These are phyloP conservation scores for Catunica adiposa DNA, from an alignment of 2,329 filamentous ascomycete species.

Conservation along the genomic window DNA sequence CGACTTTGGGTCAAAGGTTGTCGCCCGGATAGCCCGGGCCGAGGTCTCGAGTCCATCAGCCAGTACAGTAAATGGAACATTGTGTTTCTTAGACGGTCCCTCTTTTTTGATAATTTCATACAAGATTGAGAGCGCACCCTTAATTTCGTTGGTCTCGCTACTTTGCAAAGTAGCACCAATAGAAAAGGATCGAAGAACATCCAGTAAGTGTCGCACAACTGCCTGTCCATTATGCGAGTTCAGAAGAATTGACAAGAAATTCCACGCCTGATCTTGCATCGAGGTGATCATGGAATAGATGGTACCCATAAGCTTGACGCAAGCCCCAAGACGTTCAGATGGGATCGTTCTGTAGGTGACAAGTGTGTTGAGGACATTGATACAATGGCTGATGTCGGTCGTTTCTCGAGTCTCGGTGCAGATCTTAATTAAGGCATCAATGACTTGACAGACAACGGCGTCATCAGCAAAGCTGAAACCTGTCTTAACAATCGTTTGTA, in stretches of 20 bases:
- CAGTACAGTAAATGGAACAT: constrained; percentile 41
- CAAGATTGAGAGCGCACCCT: constrained; percentile 46
- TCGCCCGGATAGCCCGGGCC: constrained; percentile 10
- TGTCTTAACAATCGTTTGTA: constrained; percentile 57
- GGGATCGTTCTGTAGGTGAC: constrained; percentile 59
- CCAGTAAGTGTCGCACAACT: constrained; percentile 47
- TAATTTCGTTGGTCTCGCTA: constrained; percentile 38
- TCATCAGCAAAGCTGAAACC: constrained; percentile 54
- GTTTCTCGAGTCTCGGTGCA: constrained; percentile 50
- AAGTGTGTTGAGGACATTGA: constrained; percentile 51
- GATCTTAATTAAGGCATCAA: constrained; percentile 47
- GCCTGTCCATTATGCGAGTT: constrained; percentile 58
- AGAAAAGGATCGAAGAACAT: constrained; percentile 38
- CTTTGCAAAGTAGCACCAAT: constrained; percentile 31
- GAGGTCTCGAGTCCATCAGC: constrained; percentile 36
- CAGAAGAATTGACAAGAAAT: constrained; percentile 52
- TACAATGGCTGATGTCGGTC: constrained; percentile 49
- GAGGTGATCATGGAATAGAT: constrained; percentile 49
- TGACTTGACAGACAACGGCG: constrained; percentile 40
- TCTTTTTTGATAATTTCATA: constrained; percentile 46
- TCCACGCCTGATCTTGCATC: constrained; percentile 50
- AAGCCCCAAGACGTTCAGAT: constrained; percentile 41
- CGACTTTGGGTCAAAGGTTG: constrained; percentile 9
- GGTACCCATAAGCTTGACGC: constrained; percentile 54
- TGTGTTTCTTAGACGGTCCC: constrained; percentile 36